Percentiles rank a stretch among this genome's conserved stretches.
Conservation (phyloP, 163 green algal species). For the Coccomyxa subellipsoidea region DNA sequence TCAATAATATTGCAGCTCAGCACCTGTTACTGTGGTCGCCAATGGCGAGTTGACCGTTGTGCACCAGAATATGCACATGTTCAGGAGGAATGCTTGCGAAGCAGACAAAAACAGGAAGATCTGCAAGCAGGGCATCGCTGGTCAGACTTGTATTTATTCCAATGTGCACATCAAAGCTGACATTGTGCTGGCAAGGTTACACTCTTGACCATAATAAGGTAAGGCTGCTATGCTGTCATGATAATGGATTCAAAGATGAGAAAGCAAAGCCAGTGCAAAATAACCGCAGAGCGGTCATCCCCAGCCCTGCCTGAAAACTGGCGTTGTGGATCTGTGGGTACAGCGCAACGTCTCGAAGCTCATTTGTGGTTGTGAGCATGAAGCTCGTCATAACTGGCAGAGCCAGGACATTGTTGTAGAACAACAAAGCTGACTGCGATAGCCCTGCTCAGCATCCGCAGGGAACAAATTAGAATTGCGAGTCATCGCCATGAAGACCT, state of each 20-base stretch:
- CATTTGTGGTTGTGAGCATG: constrained; percentile 36
- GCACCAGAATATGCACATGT: constrained; percentile 65
- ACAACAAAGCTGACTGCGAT: constrained; percentile 41
- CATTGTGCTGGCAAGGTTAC: too few relatives aligned
- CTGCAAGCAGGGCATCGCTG: constrained; percentile 12
- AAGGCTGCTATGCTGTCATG: too few relatives aligned
- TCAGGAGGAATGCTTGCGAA: constrained; percentile 59
- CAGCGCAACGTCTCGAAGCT: constrained; percentile 26
- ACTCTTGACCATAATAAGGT: too few relatives aligned
- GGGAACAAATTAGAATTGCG: too few relatives aligned
- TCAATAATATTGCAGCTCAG: background rate
- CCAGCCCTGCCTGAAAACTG: constrained; percentile 22
- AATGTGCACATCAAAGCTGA: background rate
- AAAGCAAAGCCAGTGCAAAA: too few relatives aligned
- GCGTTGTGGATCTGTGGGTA: constrained; percentile 33
- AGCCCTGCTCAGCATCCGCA: constrained; percentile 26
- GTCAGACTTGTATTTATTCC: background rate
- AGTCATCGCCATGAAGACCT: background rate
- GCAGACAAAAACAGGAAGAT: constrained; percentile 44
- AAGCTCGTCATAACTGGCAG: constrained; percentile 48
- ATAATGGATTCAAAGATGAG: too few relatives aligned
- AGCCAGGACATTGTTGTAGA: constrained; percentile 58
- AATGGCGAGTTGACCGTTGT: constrained; percentile 53
- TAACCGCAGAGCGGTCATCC: too few relatives aligned
- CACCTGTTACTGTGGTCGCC: constrained; percentile 53